These are phyloP conservation scores for Gymnopus androsaceus DNA, from an alignment of 1,284 basidiomycete species.

Conservation along the genomic window DNA sequence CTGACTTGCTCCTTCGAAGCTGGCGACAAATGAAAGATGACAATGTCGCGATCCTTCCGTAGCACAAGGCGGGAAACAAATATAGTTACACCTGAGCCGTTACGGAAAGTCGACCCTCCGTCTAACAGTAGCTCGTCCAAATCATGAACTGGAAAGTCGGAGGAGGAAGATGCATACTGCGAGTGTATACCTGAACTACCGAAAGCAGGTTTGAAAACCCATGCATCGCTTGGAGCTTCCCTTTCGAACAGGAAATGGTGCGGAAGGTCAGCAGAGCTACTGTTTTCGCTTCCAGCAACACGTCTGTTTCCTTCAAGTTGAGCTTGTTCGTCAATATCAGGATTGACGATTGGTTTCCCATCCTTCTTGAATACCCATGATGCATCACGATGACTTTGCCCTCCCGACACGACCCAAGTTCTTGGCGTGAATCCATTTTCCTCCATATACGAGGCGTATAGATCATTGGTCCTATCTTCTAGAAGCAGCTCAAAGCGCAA, in stretches of 20 bases:
- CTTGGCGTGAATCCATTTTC: background rate
- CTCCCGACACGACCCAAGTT: conserved; percentile 1
- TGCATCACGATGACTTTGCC: background rate
- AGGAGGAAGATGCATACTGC: background rate
- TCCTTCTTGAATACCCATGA: conserved; percentile 5
- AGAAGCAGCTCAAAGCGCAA: background rate
- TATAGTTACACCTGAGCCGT: background rate
- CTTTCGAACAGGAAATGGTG: background rate
- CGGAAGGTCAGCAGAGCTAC: background rate
- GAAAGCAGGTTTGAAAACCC: background rate
- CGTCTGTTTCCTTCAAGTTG: background rate
- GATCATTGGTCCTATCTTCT: background rate
- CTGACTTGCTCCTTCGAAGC: conserved; percentile 1
- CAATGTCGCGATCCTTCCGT: background rate
- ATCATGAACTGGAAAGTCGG: background rate
- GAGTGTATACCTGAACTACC: background rate
- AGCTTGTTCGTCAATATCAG: background rate
- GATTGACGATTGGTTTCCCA: background rate
- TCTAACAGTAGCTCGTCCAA: background rate
- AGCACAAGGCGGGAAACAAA: background rate
- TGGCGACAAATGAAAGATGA: background rate
- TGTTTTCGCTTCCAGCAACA: background rate
- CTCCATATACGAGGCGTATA: background rate
- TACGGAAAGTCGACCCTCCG: background rate
- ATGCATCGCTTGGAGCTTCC: background rate